A percentile compares a stretch with the other conserved stretches of the same genome.
Evolutionary conservation across 306 rosid species (phyloP).

Genomic region (Cyclanthera cordifolia): DNA sequence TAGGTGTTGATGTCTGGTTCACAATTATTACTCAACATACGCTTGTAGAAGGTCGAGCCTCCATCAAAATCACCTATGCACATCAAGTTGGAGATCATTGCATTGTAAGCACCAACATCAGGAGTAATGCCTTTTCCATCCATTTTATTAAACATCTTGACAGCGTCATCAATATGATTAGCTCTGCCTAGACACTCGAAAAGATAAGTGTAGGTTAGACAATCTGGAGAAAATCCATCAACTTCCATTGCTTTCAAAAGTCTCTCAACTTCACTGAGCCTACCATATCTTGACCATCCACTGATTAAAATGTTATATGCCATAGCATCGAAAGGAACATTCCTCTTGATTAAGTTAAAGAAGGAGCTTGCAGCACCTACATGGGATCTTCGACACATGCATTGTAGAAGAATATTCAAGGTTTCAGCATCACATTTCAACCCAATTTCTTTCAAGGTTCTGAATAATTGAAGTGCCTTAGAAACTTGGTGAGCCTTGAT

Average conservation of each 20-base stretch:
- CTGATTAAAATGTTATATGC: constrained; percentile 44
- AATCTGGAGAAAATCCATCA: constrained; percentile 46
- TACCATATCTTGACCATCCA: constrained; percentile 68
- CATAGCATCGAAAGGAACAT: constrained; percentile 25
- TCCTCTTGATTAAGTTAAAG: constrained; percentile 46
- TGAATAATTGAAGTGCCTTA: constrained; percentile 47
- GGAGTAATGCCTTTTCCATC: constrained; percentile 31
- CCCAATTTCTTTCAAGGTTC: constrained; percentile 43
- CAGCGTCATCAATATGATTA: constrained; percentile 44
- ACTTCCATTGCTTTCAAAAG: constrained; percentile 42
- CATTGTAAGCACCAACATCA: constrained; percentile 38
- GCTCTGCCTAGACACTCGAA: constrained; percentile 75
- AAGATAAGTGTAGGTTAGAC: constrained; percentile 32
- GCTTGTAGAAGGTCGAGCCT: constrained; percentile 43
- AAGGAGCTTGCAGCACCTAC: constrained; percentile 50
- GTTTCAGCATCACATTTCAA: constrained; percentile 33
- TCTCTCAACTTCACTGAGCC: constrained; percentile 45
- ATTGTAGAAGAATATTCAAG: constrained; percentile 46
- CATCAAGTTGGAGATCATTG: constrained; percentile 56
- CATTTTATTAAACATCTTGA: constrained; percentile 44
- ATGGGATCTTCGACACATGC: constrained; percentile 55
- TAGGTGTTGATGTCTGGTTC: constrained; percentile 49
- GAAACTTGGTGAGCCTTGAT: constrained; percentile 52
- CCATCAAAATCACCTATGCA: constrained; percentile 37
- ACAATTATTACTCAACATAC: constrained; percentile 40